These are phyloP conservation scores for Rosa persica DNA, from an alignment of 306 rosid genomes.

Conservation along the genomic window DNA sequence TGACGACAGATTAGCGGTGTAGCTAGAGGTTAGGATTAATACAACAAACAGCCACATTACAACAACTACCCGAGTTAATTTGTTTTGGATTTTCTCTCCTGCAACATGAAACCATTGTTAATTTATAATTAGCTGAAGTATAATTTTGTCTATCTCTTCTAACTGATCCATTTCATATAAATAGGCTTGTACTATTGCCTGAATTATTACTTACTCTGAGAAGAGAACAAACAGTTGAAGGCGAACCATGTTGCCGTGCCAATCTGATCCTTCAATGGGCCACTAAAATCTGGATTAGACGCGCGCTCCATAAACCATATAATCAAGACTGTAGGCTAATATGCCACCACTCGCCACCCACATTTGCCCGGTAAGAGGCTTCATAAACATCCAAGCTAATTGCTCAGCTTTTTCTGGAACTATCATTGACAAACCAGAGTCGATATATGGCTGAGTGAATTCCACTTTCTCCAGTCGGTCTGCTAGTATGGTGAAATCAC, in stretches of 20 bases:
- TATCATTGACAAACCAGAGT: conserved; percentile 67
- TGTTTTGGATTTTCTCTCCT: too few species aligned
- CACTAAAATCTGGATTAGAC: conserved; percentile 52
- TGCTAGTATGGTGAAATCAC: conserved; percentile 55
- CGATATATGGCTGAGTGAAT: conserved; percentile 62
- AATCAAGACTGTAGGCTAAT: conserved; percentile 49
- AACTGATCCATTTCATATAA: neutral
- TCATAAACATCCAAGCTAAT: conserved; percentile 57
- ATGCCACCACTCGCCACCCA: conserved; percentile 46
- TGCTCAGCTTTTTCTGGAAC: conserved; percentile 39
- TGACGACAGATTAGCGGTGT: too few species aligned
- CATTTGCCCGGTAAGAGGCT: conserved; percentile 66
- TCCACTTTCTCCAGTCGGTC: conserved; percentile 51
- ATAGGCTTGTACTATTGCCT: neutral
- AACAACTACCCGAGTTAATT: too few species aligned
- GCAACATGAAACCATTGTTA: too few species aligned
- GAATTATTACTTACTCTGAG: neutral
- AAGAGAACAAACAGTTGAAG: conserved; percentile 32
- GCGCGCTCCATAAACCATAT: conserved; percentile 62
- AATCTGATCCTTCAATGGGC: conserved; percentile 53
- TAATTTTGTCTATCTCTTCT: neutral
- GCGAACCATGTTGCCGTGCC: conserved; percentile 61
- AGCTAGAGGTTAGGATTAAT: too few species aligned
- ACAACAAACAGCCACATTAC: too few species aligned
- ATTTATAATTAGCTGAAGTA: too few species aligned